A percentile compares a stretch with the other conserved stretches of the same genome.
Conservation (phyloP, 106 monocot genomes). For the Narthecium ossifragum region DNA sequence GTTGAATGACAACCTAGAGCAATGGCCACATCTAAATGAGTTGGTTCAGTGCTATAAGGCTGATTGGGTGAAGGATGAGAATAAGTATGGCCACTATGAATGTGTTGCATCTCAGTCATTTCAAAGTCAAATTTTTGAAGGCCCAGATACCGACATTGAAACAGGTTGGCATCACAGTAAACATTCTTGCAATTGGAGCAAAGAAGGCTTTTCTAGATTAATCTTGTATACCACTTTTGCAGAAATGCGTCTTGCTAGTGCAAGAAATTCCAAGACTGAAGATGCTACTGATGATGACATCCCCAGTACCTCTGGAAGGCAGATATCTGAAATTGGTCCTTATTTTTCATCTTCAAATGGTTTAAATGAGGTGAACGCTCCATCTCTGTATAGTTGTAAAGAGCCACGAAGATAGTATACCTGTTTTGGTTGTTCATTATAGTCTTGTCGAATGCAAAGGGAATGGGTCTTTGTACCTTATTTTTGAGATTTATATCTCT, state of each 20-base stretch:
- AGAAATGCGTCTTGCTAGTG: constrained; percentile 77
- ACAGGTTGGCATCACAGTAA: constrained; percentile 44
- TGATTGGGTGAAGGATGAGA: constrained; percentile 90
- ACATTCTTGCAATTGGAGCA: not conserved
- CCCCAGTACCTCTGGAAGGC: constrained; percentile 93
- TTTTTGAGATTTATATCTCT: too few relatives aligned
- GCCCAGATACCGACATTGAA: constrained; percentile 98
- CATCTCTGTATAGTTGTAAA: too few relatives aligned
- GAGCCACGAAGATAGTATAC: too few relatives aligned
- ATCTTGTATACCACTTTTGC: constrained; percentile 6
- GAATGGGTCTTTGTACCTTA: too few relatives aligned
- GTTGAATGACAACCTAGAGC: constrained; percentile 90
- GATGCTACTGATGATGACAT: constrained; percentile 66
- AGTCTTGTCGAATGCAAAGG: too few relatives aligned
- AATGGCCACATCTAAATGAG: constrained; percentile 98
- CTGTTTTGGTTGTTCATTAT: too few relatives aligned
- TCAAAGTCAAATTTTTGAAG: constrained; percentile 92
- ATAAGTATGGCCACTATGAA: constrained; percentile 86
- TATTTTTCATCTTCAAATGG: constrained; percentile 17
- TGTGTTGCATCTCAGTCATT: constrained; percentile 51
- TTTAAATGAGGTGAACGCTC: constrained; percentile 12
- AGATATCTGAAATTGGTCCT: constrained; percentile 30
- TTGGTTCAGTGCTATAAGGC: constrained; percentile 85
- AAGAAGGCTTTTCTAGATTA: not conserved
- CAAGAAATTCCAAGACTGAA: constrained; percentile 58